Evolutionary conservation across 306 rosid genomes (phyloP).

Genomic region (Casuarina cunninghamiana): DNA sequence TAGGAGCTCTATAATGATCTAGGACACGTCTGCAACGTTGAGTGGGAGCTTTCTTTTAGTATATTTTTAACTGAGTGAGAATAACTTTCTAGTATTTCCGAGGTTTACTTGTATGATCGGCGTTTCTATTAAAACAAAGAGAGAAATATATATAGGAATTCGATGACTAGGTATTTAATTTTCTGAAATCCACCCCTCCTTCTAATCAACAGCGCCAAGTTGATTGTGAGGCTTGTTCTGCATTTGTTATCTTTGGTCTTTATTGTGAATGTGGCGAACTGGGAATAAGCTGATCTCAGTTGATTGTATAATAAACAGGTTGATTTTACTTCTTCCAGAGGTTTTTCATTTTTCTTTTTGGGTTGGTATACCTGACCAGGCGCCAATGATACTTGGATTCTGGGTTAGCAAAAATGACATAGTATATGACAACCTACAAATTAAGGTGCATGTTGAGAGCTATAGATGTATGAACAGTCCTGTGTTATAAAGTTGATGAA

Average conservation of each 20-base stretch:
- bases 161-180: background rate
- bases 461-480: background rate
- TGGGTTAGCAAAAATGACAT: background rate
- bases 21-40: background rate
- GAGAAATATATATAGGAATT: background rate
- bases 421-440: background rate
- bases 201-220: background rate
- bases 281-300: background rate
- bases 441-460: background rate
- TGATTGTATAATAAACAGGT: background rate
- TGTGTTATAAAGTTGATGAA: background rate
- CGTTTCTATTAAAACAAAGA: too few relatives aligned
- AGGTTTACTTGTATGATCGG: background rate
- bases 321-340: background rate
- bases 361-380: background rate
- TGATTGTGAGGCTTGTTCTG: background rate
- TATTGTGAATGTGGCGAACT: background rate
- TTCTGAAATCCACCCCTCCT: background rate
- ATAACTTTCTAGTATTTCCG: background rate
- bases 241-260: background rate
- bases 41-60: background rate
- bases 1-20: slow-evolving; percentile 3
- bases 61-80: background rate
- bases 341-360: background rate
- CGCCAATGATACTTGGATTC: background rate